Conservation (phyloP, 78 protist genomes). For the Fonticula alba region DNA sequence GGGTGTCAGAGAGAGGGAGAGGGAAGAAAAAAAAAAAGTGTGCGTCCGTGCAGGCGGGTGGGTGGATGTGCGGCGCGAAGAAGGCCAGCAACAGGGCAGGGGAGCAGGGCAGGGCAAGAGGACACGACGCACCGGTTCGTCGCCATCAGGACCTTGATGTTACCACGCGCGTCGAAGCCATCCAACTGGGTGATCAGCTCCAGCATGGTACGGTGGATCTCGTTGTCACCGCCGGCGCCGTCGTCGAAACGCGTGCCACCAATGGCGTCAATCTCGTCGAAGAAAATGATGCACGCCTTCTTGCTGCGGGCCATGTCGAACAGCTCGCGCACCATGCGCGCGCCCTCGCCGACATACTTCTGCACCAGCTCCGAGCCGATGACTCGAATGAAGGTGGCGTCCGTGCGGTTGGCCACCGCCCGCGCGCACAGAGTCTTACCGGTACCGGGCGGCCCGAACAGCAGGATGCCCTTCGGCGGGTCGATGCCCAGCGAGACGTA, state of each 20-base stretch:
- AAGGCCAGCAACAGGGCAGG: too few species aligned
- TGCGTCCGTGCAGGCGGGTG: too few species aligned
- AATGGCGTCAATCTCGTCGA: slow-evolving; percentile 98
- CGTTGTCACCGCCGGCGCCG: slow-evolving; percentile 92
- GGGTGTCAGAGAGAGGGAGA: too few species aligned
- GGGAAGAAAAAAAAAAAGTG: too few species aligned
- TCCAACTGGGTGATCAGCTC: slow-evolving; percentile 97
- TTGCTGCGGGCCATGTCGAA: slow-evolving; percentile 93
- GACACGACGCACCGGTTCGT: slow-evolving; percentile 81
- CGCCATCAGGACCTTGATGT: slow-evolving; percentile 96
- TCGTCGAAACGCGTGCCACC: slow-evolving; percentile 93
- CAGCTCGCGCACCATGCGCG: slow-evolving; percentile 96
- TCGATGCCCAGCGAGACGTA: slow-evolving; percentile 95
- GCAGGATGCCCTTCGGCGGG: slow-evolving; percentile 97
- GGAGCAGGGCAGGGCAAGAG: too few species aligned
- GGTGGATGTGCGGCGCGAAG: too few species aligned
- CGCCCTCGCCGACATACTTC: slow-evolving; percentile 90
- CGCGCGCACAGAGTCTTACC: slow-evolving; percentile 99
- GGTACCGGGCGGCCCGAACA: slow-evolving; percentile 97
- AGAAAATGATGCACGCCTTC: slow-evolving; percentile 93
- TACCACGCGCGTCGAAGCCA: slow-evolving; percentile 98
- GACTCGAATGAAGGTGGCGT: slow-evolving; percentile 97
- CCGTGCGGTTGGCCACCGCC: slow-evolving; percentile 99
- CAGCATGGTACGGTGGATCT: slow-evolving; percentile 98
- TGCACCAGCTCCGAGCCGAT: slow-evolving; percentile 97